phyloP scores from a whole-genome alignment of 2,329 filamentous ascomycete species.

The Talaromyces marneffei region DNA sequence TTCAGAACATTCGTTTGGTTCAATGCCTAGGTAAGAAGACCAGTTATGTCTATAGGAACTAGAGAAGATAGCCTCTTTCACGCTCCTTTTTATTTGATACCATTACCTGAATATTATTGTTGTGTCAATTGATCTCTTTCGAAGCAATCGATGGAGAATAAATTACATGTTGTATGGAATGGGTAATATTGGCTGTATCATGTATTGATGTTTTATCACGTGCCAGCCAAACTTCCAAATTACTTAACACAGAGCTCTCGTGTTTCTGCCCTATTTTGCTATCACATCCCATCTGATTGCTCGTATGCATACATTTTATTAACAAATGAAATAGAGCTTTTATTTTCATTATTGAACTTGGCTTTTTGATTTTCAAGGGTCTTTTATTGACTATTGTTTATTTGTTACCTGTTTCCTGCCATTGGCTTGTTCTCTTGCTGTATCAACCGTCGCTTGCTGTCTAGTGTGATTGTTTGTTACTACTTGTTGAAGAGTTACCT shows the following conservation, averaged over 20 bases:
- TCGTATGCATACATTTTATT: not conserved
- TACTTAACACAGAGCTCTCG: constrained; percentile 9
- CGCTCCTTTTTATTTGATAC: not conserved
- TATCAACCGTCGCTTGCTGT: not conserved
- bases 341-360: not conserved
- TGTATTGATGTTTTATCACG: constrained; percentile 1
- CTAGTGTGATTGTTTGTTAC: not conserved
- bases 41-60: not conserved
- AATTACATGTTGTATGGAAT: constrained; percentile 1
- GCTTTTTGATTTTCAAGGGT: not conserved
- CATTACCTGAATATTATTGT: not conserved
- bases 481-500: not conserved
- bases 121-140: not conserved
- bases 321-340: not conserved
- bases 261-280: constrained; percentile 11
- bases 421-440: not conserved
- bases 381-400: not conserved
- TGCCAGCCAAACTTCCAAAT: constrained; percentile 10
- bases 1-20: not conserved
- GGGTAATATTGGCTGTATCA: not conserved
- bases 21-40: not conserved
- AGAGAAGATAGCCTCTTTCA: not conserved
- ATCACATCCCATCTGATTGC: not conserved
- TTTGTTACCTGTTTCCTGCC: not conserved
- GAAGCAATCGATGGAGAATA: not conserved